Percentiles rank a stretch among this genome's conserved stretches.
These are phyloP conservation scores for Syzygium jambos DNA, from an alignment of 345 rosid genomes.

Conservation along the genomic window DNA sequence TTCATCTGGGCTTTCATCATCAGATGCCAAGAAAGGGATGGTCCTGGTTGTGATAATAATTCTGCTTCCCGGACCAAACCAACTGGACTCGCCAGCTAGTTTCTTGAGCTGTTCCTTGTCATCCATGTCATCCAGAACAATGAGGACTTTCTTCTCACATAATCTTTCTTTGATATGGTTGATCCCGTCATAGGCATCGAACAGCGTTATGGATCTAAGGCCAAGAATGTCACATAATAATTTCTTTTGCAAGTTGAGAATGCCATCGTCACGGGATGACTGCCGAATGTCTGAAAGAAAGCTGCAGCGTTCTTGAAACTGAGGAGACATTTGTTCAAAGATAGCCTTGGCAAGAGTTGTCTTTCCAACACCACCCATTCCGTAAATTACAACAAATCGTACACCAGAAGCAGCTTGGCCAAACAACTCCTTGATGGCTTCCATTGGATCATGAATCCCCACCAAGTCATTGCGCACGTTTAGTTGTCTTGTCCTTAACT, in stretches of 20 bases:
- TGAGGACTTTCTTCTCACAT: neutral
- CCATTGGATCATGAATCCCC: neutral
- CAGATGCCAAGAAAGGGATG: neutral
- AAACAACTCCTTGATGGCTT: neutral
- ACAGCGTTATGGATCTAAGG: neutral
- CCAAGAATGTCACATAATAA: neutral
- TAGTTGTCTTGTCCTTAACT: neutral
- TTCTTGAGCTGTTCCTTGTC: neutral
- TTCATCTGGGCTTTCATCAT: neutral
- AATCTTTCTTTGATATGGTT: neutral
- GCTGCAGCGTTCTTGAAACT: constrained; percentile 8
- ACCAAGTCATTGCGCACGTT: neutral
- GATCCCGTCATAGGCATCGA: neutral
- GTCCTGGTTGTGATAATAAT: neutral
- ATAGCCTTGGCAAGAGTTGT: constrained; percentile 6
- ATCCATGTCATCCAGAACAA: neutral
- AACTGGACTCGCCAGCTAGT: neutral
- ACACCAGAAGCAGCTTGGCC: neutral
- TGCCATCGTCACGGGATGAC: neutral
- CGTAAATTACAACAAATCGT: constrained; percentile 6
- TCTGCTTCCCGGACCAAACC: neutral
- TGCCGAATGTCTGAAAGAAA: constrained; percentile 9
- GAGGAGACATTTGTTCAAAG: neutral
- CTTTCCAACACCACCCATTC: constrained; percentile 11
- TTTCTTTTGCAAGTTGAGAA: constrained; percentile 4